These are phyloP conservation scores for Gryganskiella cystojenkinii DNA, from an alignment of 192 early-diverging fungal species.

Conservation along the genomic window DNA sequence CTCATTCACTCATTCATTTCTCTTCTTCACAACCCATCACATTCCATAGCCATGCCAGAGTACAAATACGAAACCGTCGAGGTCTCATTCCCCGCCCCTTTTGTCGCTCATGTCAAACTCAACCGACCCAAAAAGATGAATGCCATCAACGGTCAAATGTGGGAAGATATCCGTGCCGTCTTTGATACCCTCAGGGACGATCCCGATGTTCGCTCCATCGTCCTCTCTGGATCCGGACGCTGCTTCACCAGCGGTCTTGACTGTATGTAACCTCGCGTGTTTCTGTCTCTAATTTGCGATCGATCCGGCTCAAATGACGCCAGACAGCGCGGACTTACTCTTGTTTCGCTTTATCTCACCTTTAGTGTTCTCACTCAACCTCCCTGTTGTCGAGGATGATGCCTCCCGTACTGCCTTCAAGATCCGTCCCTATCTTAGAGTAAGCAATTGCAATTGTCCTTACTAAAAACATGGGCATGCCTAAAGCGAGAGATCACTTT, in stretches of 20 bases:
- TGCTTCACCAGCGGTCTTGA: conserved; percentile 96
- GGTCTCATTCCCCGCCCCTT: conserved; percentile 63
- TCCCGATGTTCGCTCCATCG: conserved; percentile 75
- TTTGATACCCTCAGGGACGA: conserved; percentile 58
- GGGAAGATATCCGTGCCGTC: conserved; percentile 35
- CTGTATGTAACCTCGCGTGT: conserved; percentile 55
- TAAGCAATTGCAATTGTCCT: conserved; percentile 10
- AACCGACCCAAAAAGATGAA: conserved; percentile 88
- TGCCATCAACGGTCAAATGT: conserved; percentile 70
- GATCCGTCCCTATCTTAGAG: conserved; percentile 52
- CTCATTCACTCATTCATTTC: background rate
- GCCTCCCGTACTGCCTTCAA: conserved; percentile 51
- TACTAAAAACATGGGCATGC: background rate
- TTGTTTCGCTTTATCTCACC: background rate
- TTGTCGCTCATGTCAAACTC: conserved; percentile 85
- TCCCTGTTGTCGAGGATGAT: conserved; percentile 42
- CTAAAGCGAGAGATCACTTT: background rate
- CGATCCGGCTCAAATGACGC: background rate
- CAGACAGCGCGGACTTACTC: background rate
- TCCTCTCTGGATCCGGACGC: conserved; percentile 79
- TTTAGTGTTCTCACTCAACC: conserved; percentile 39
- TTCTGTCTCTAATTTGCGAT: background rate
- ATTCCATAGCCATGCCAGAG: conserved; percentile 37
- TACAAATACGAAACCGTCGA: conserved; percentile 73
- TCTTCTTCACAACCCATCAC: background rate